A percentile compares a stretch with the other conserved stretches of the same genome.
These are phyloP conservation scores for Haplosporangium sp. DNA, from an alignment of 371 early-diverging fungal species.

Conservation along the genomic window DNA sequence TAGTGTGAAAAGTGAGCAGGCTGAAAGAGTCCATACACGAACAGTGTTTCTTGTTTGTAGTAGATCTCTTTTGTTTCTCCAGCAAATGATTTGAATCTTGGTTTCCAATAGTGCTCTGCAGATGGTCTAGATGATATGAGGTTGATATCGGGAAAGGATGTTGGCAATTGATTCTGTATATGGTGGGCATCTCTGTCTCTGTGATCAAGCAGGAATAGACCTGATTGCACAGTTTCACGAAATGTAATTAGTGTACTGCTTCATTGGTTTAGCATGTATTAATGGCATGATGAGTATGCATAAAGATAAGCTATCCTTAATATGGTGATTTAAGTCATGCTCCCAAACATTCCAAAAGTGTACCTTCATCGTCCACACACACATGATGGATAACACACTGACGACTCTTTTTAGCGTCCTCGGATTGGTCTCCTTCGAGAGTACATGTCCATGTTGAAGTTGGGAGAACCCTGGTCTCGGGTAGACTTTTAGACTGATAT, in stretches of 20 bases:
- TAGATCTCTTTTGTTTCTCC: background rate
- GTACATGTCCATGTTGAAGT: constrained; percentile 18
- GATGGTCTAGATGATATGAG: constrained; percentile 49
- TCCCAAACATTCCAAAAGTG: background rate
- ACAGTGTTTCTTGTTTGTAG: constrained; percentile 53
- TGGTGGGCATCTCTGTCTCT: no score
- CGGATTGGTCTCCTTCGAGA: constrained; percentile 2
- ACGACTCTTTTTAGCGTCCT: constrained; percentile 3
- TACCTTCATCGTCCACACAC: constrained; percentile 18
- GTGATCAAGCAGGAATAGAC: constrained; percentile 4
- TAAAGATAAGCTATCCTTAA: no score
- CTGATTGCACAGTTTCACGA: background rate
- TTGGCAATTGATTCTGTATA: no score
- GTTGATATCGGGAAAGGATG: constrained; percentile 48
- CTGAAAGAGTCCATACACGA: constrained; percentile 60
- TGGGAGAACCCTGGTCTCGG: background rate
- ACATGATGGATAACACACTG: constrained; percentile 24
- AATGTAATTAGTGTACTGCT: background rate
- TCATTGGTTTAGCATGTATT: no score
- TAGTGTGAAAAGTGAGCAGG: constrained; percentile 61
- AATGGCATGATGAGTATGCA: no score
- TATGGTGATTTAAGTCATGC: no score
- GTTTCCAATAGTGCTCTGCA: constrained; percentile 53
- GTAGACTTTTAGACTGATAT: background rate
- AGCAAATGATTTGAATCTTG: constrained; percentile 23